Base-by-base conservation (phyloP, 2,329 filamentous ascomycete genomes). In the Scytalidium lignicola region DNA sequence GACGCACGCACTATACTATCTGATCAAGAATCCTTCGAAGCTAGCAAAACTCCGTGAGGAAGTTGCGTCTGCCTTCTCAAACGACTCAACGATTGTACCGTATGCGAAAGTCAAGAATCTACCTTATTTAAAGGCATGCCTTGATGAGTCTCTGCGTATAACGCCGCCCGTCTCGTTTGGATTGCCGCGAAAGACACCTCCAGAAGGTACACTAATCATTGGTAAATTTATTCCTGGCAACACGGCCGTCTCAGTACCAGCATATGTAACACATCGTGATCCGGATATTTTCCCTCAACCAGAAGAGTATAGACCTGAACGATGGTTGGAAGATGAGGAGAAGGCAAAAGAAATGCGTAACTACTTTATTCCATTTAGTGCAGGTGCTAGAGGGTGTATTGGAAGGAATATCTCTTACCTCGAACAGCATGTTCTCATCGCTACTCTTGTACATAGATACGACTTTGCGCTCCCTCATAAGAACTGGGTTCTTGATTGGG, bases 141-240 rank as follows among this genome's bases (percentile, higher is more conserved):
- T 72, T 23, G 68, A 72, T 51, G 71, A 74, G 52, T 65, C 64
- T 4, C 54, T 73, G 5, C 67, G 71, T 7, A 58, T 73, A 19
- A 63, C 60, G 46, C 69, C 70, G 2, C 68, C 70, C 0, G 68
- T 64, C 1, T 59, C 67, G 1, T 63, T 67, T 46, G 65, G 64
- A 9, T 62, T 74, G 2, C 61, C 65, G 4, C 67, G 72, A 13
- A 58, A 65, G 37, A 71, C 69, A 1, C 70, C 70, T 0, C 47
- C 63, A 0, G 69, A 69, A 42, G 72, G 72, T 2, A 50, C 60
- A 15, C 52, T 58, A 4, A 69, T 74, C 45, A 49, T 65, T 5
- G 70, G 66, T 17, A 61, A 70, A 39, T 70, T 58, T 56, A 60
- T 74, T 10, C 61, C 71, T 0, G 69, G 68, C 19, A 55, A 64